Evolutionary conservation across 139 green algal genomes (phyloP), one percentile per base, ranked within the genome.

Genomic region (Zygnema cylindricum): DNA sequence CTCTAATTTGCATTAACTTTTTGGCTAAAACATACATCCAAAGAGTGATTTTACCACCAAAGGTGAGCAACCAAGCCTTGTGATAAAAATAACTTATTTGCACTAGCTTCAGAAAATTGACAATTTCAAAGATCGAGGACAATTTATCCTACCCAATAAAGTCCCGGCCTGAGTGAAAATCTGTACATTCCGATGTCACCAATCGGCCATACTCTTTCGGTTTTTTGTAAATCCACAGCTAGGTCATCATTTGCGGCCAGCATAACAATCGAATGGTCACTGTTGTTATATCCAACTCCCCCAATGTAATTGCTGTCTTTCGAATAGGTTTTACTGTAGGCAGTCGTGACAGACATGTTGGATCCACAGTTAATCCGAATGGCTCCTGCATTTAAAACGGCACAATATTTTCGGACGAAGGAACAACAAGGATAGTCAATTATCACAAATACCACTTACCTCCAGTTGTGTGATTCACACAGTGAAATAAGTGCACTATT

Each of bases 121-220:
- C n/a, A n/a, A n/a, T n/a, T n/a, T n/a, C n/a, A n/a, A n/a, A n/a
- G n/a, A n/a, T n/a, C n/a, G n/a, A n/a, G n/a, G n/a, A n/a, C n/a
- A n/a, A n/a, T n/a, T n/a, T n/a, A n/a, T n/a, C 49, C 16, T 63
- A 79, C 71, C 71, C 71, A 79, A 43, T 79, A 79, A 23, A 79
- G 71, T 25, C 71, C 71, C 36, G 71, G 71, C 3, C 7, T 79
- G 71, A 79, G 71, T 25, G 71, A 43, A 43, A 79, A 54, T 41
- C 16, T 3, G 71, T 79, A 79, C 11, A 25, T 43, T 41, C 71
- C 71, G 16, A 79, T 41, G 7, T 40, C 71, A 23, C 38, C 71
- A 25, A 40, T 7, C 36, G 71, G 71, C 71, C 71, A 79, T 23
- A 43, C 38, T 41, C 71, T 7, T 16, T 79, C 36, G 11, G 71